A percentile compares a stretch with the other conserved stretches of the same genome.
These are phyloP conservation scores for Metschnikowia kunwiensis DNA, from an alignment of 805 yeast species.

Conservation along the genomic window DNA sequence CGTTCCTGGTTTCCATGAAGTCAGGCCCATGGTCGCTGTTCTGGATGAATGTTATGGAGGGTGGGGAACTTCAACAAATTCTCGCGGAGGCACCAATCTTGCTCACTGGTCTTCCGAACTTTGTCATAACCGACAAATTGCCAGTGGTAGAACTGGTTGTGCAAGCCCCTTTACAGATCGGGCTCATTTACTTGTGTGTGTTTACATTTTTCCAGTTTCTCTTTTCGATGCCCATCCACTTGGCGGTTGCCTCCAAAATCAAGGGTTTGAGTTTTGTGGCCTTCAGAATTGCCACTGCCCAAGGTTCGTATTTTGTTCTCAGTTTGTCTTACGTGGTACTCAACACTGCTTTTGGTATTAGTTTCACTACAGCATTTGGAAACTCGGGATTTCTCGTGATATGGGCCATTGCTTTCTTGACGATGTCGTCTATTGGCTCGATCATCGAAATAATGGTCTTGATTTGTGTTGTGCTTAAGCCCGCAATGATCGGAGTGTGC, in stretches of 20 bases:
- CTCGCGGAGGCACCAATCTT: slow-evolving; percentile 22
- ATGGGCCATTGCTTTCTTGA: slow-evolving; percentile 30
- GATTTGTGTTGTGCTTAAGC: slow-evolving; percentile 22
- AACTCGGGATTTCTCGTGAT: slow-evolving; percentile 32
- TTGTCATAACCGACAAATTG: slow-evolving; percentile 21
- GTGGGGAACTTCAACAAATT: slow-evolving; percentile 8
- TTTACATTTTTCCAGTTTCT: slow-evolving; percentile 36
- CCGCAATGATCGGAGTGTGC: slow-evolving; percentile 28
- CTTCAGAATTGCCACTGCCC: slow-evolving; percentile 26
- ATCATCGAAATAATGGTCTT: slow-evolving; percentile 28
- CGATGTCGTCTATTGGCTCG: slow-evolving; percentile 32
- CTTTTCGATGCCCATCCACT: slow-evolving; percentile 26
- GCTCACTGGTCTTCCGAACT: slow-evolving; percentile 25
- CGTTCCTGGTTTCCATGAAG: slow-evolving; percentile 19
- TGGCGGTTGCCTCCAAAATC: slow-evolving; percentile 25
- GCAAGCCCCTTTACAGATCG: slow-evolving; percentile 34
- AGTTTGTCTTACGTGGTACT: slow-evolving; percentile 28
- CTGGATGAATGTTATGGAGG: slow-evolving; percentile 15
- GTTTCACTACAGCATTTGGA: slow-evolving; percentile 25
- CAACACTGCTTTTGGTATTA: slow-evolving; percentile 29
- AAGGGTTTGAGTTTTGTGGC: slow-evolving; percentile 25
- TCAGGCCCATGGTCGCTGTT: slow-evolving; percentile 19
- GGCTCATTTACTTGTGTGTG: slow-evolving; percentile 29
- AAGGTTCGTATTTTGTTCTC: slow-evolving; percentile 27
- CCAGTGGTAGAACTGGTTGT: slow-evolving; percentile 26